Percentiles rank a stretch among this genome's conserved stretches.
Conservation (phyloP, 2,329 filamentous ascomycete genomes). For the Penicillium brevicompactum region DNA sequence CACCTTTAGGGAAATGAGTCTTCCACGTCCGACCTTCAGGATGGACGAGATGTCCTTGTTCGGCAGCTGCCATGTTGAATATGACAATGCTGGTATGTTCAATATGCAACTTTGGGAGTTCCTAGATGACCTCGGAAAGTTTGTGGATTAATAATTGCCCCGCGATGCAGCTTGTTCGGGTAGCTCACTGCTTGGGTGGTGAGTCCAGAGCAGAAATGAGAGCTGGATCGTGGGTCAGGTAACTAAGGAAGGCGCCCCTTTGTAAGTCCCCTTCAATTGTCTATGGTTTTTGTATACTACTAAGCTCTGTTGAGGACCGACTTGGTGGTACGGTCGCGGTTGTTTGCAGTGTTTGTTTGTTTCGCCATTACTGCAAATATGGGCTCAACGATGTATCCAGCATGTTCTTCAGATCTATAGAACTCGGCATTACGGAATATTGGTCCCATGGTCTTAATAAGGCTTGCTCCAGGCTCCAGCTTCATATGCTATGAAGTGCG, state of each 20-base stretch:
- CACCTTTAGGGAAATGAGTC: constrained; percentile 52
- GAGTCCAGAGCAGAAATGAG: too few species aligned
- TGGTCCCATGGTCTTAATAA: neutral
- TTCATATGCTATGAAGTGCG: too few species aligned
- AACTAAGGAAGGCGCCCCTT: too few species aligned
- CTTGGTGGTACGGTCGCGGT: neutral
- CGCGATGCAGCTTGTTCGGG: neutral
- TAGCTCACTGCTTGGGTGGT: neutral
- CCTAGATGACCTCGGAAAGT: neutral
- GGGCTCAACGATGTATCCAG: neutral
- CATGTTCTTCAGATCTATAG: neutral
- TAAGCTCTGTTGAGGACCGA: too few species aligned
- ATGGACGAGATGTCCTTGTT: constrained; percentile 24
- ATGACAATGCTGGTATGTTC: neutral
- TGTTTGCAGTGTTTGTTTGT: constrained; percentile 8
- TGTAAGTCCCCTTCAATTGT: too few species aligned
- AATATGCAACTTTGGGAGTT: neutral
- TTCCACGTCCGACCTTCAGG: constrained; percentile 45
- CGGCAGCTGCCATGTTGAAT: constrained; percentile 16
- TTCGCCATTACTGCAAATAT: neutral
- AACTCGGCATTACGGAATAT: neutral
- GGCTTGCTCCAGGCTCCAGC: neutral
- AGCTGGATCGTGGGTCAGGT: too few species aligned
- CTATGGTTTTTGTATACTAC: neutral
- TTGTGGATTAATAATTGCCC: constrained; percentile 2